A percentile compares a stretch with the other conserved stretches of the same genome.
Evolutionary conservation across 352 stramenopile genomes (phyloP).

Genomic region (Globisporangium orthogonon): DNA sequence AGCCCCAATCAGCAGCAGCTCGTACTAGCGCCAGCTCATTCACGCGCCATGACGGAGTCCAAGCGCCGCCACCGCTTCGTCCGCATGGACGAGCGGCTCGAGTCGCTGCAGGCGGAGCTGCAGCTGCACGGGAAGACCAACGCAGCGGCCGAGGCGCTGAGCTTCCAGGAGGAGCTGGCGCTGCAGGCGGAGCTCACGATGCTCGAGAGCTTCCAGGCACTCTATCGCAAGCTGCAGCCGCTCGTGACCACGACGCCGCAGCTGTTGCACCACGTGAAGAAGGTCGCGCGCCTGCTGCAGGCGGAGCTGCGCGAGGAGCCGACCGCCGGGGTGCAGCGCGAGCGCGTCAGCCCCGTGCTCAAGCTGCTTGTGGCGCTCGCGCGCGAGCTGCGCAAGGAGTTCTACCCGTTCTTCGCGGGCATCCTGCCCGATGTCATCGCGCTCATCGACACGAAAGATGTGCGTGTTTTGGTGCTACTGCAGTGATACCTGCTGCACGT

Average conservation of each 20-base stretch:
- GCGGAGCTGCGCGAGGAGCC: constrained; percentile 46
- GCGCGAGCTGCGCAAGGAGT: constrained; percentile 79
- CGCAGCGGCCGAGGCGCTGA: constrained; percentile 49
- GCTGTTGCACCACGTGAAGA: constrained; percentile 72
- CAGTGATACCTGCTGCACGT: neutral
- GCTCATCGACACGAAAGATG: constrained; percentile 82
- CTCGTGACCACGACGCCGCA: constrained; percentile 81
- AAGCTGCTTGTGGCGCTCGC: constrained; percentile 80
- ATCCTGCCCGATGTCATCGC: constrained; percentile 61
- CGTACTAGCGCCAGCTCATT: too few relatives aligned
- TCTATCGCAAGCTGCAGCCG: constrained; percentile 63
- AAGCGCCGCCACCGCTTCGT: constrained; percentile 84
- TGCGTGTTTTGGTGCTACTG: constrained; percentile 20
- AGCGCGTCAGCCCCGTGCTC: constrained; percentile 65
- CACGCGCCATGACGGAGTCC: constrained; percentile 14
- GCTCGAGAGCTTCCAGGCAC: constrained; percentile 72
- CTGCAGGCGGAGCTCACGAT: constrained; percentile 81
- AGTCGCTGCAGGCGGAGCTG: constrained; percentile 70
- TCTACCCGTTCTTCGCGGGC: constrained; percentile 75
- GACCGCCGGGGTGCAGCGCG: constrained; percentile 55
- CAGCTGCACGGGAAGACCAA: constrained; percentile 81
- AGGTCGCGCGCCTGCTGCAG: constrained; percentile 58
- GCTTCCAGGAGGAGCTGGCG: constrained; percentile 75
- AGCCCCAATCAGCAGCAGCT: neutral
- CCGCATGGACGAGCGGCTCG: constrained; percentile 74